These are phyloP conservation scores for Apiotrichum sp. DNA, from an alignment of 1,284 basidiomycete species.

Conservation along the genomic window DNA sequence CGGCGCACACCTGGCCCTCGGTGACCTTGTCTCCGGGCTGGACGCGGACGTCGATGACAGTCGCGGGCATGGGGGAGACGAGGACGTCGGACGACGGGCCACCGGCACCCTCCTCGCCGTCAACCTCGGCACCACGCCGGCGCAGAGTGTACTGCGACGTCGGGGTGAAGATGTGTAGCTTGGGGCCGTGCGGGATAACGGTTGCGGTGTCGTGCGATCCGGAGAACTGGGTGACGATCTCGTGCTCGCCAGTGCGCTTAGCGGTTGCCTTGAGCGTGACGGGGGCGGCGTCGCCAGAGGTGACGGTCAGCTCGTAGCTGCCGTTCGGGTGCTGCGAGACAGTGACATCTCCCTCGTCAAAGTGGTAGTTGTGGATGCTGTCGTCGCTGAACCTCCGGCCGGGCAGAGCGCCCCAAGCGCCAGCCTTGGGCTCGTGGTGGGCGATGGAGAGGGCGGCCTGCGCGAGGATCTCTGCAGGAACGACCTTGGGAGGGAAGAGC, in stretches of 20 bases:
- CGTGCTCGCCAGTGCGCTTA: conserved; percentile 19
- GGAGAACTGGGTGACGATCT: conserved; percentile 27
- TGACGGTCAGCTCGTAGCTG: conserved; percentile 20
- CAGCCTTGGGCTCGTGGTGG: conserved; percentile 55
- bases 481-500: conserved; percentile 61
- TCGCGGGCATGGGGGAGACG: conserved; percentile 73
- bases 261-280: conserved; percentile 7
- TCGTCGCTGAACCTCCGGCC: conserved; percentile 64
- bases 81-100: conserved; percentile 21
- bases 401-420: conserved; percentile 59
- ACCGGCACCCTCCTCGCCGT: conserved; percentile 14
- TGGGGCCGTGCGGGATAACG: conserved; percentile 31
- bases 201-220: conserved; percentile 19
- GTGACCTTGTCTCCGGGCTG: conserved; percentile 68
- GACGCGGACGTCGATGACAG: conserved; percentile 79
- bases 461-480: conserved; percentile 60
- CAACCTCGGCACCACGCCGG: conserved; percentile 18
- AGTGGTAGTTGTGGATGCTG: conserved; percentile 17
- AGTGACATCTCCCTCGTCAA: conserved; percentile 27
- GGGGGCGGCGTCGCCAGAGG: conserved; percentile 8
- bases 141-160: conserved; percentile 26
- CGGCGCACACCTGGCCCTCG: conserved; percentile 70
- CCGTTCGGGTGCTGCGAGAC: conserved; percentile 15
- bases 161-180: conserved; percentile 37
- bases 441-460: conserved; percentile 70